Base-by-base conservation (phyloP, 306 rosid species). In the Quercus aquifolioides region DNA sequence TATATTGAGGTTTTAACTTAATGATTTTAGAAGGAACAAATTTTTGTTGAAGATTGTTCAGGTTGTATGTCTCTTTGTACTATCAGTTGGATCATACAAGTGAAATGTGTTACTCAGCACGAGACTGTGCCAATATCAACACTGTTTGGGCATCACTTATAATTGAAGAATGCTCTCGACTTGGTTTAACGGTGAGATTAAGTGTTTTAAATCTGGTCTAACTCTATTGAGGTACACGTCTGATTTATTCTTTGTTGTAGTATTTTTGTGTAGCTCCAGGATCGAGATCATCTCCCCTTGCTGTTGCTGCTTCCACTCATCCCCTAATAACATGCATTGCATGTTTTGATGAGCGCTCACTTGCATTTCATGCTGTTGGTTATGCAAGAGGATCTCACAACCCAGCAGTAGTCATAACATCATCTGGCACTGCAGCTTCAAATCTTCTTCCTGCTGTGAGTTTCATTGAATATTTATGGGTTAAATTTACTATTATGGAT, bases 211-310 rank as follows among this genome's bases (percentile, higher is more conserved):
- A 65, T 84, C 20, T 69, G 51, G 25, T 73, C 62, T 74, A 71
- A 65, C n/a, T 68, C 58, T 74, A 17, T 72, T 65, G 49, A 75
- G 69, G 70, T 56, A 71, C 76, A 79, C 46, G 67, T 85, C 87
- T 91, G 78, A 89, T 87, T 78, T 75, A 63, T 80, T 83, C 72
- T 86, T 86, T 75, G 52, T 85, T 88, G 75, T 82, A 95, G 99
- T 95, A 95, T 88, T 92, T 95, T 85, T 95, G 97, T 87, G 74
- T 95, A 84, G 97, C 99, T 72, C 99, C 99, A 58, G 99, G 99
- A 75, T 95, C 99, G 65, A 93, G 99, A 80, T 95, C 99, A 80
- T 91, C 97, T 80, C 99, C 98, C 62, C 99, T 95, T 83, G 97
- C 99, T 82, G 84, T 95, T 83, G 99, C 99, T 81, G 99, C 99